Base-by-base conservation (phyloP, 208 protist species). In the Leishmania braziliensis region DNA sequence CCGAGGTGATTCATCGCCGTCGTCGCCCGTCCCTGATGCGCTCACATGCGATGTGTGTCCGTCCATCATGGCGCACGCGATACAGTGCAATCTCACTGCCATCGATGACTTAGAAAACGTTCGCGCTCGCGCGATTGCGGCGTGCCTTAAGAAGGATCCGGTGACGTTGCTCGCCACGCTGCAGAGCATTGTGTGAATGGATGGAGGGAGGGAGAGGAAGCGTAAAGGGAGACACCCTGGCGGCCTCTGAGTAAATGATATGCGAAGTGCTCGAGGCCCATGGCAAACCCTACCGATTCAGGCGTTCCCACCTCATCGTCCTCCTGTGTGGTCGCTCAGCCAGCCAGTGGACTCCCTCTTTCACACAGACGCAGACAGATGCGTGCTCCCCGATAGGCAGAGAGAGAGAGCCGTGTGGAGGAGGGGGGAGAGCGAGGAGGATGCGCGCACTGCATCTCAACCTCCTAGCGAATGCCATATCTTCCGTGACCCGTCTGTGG, bases 91-190 rank as follows among this genome's bases (percentile, higher is more conserved):
- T 60, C 79, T 90, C 43, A 73, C 82, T 26, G 80, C 83, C 10
- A 90, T 93, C 72, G 82, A 86, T 16, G 51, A 54, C 60, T 53
- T 95, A 60, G 89, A 93, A 75, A 63, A 81, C 29, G 66, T 76
- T 20, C 80, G 91, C 3, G 62, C 70, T 39, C 60, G 78, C n/a
- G 91, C 89, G 23, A 82, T 95, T 18, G 84, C 86, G 48, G 91
- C 91, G 46, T 95, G 91, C 76, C 58, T 90, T 12, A 88, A 83
- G 68, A 88, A 83, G 60, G 88, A 95, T 68, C 50, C 83, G 2
- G 70, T 84, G 4, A 89, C 78, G 2, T 77, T 96, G 48, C 80
- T 96, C 29, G 81, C 73, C 23, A 87, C 86, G 0, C 77, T 96
- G 53, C 78, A 88, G 56, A 83, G 72, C 68, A 77, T 90, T 65